Percentiles rank a stretch among this genome's conserved stretches.
phyloP scores from a whole-genome alignment of 2,329 filamentous ascomycete genomes.

The Eutypa lata region DNA sequence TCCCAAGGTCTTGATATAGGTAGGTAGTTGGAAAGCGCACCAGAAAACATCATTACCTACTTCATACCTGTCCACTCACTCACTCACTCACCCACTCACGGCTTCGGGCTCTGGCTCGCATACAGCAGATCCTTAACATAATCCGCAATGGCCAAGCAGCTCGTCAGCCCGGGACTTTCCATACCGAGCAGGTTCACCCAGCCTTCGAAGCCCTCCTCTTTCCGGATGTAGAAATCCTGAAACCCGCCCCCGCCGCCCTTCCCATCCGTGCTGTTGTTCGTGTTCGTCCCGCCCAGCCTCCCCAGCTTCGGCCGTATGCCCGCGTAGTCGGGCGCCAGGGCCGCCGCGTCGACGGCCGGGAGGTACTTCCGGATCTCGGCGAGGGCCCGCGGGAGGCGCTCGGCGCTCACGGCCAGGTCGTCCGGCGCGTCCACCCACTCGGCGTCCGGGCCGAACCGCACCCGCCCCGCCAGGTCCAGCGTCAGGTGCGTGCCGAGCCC shows the following conservation, averaged over 20 bases:
- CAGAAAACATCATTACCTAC: not conserved
- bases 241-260: constrained; percentile 62
- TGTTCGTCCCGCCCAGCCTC: constrained; percentile 48
- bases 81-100: not conserved
- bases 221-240: constrained; percentile 77
- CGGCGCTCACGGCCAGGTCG: constrained; percentile 66
- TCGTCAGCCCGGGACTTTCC: constrained; percentile 89
- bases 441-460: constrained; percentile 92
- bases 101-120: constrained; percentile 13
- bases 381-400: constrained; percentile 64
- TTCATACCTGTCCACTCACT: not conserved
- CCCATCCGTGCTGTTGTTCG: too few species aligned
- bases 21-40: too few species aligned
- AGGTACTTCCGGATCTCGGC: constrained; percentile 76
- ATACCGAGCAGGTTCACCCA: constrained; percentile 92
- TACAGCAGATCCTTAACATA: constrained; percentile 59
- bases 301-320: constrained; percentile 87
- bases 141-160: constrained; percentile 80
- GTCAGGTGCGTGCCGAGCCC: constrained; percentile 93
- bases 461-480: constrained; percentile 76
- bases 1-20: too few species aligned
- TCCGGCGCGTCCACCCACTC: constrained; percentile 78
- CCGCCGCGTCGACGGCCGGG: constrained; percentile 64
- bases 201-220: constrained; percentile 73
- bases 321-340: constrained; percentile 78